Percentiles rank a stretch among this genome's conserved stretches.
Conservation (phyloP, 805 yeast species). For the Starmerella floricola region DNA sequence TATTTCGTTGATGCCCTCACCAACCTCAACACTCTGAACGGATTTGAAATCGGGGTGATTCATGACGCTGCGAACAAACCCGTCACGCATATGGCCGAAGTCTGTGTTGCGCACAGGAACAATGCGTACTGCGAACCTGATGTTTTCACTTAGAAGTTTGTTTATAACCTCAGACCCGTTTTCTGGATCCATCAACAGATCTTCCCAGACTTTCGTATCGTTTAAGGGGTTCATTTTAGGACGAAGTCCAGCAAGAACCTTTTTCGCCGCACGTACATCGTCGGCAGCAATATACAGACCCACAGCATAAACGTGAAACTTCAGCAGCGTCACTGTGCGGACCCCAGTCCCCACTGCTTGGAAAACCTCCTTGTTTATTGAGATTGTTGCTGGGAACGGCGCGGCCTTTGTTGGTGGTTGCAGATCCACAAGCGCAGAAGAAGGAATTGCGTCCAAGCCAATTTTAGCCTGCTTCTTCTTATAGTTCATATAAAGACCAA, state of each 20-base stretch:
- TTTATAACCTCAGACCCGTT: slow-evolving; percentile 44
- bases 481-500: slow-evolving; percentile 1
- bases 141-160: slow-evolving; percentile 45
- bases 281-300: slow-evolving; percentile 65
- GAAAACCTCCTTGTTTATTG: slow-evolving; percentile 30
- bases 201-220: slow-evolving; percentile 9
- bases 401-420: slow-evolving; percentile 29
- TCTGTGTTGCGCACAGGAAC: slow-evolving; percentile 86
- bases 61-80: slow-evolving; percentile 66
- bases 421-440: slow-evolving; percentile 9
- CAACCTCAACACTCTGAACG: slow-evolving; percentile 35
- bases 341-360: slow-evolving; percentile 67
- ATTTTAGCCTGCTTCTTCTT: not conserved
- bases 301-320: slow-evolving; percentile 73
- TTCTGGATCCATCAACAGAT: slow-evolving; percentile 35
- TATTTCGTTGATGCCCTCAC: slow-evolving; percentile 56
- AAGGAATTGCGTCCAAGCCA: slow-evolving; percentile 3
- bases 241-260: slow-evolving; percentile 13
- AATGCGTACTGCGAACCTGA: slow-evolving; percentile 58
- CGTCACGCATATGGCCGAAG: slow-evolving; percentile 79
- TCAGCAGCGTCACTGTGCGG: slow-evolving; percentile 69
- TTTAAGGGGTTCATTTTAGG: slow-evolving; percentile 1
- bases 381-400: slow-evolving; percentile 27
- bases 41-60: slow-evolving; percentile 51
- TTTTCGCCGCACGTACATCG: slow-evolving; percentile 32